Percentiles rank a stretch among this genome's conserved stretches.
These are phyloP conservation scores for Bacterosira constricta DNA, from an alignment of 108 stramenopile genomes.

Conservation along the genomic window DNA sequence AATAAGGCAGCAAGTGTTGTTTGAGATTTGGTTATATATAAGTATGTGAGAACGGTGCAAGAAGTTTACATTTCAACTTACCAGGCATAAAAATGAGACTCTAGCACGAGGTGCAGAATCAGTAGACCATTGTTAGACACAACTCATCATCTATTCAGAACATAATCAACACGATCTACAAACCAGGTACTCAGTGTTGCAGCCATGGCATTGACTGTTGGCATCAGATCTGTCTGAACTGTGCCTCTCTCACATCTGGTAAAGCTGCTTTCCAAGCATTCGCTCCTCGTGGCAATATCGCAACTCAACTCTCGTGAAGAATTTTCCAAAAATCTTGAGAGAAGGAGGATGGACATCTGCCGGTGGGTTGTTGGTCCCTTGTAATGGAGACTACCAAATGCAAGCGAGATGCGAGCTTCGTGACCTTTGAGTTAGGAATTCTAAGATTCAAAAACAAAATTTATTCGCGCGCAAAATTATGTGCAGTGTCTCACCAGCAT, in stretches of 20 bases:
- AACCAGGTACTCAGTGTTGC: conserved; percentile 35
- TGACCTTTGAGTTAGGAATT: too few species aligned
- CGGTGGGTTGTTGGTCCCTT: too few species aligned
- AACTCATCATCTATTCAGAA: not conserved
- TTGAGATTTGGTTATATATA: not conserved
- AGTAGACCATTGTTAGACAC: not conserved
- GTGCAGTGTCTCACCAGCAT: too few species aligned
- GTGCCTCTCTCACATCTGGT: conserved; percentile 36
- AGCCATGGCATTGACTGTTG: conserved; percentile 53
- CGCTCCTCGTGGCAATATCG: conserved; percentile 51
- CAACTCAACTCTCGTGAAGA: conserved; percentile 43
- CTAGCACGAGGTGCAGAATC: not conserved
- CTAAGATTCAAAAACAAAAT: too few species aligned
- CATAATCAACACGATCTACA: not conserved
- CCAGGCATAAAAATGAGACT: conserved; percentile 56
- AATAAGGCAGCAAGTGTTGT: not conserved
- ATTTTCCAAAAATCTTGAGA: too few species aligned
- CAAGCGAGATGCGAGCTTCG: too few species aligned
- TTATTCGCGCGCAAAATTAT: too few species aligned
- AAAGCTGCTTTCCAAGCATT: conserved; percentile 44
- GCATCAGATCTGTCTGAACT: conserved; percentile 43
- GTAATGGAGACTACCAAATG: too few species aligned
- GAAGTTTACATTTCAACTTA: not conserved
- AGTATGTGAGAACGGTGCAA: not conserved
- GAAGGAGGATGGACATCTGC: conserved; percentile 27